These are phyloP conservation scores for Cordyceps militaris DNA, from an alignment of 2,329 filamentous ascomycete genomes.

Conservation along the genomic window DNA sequence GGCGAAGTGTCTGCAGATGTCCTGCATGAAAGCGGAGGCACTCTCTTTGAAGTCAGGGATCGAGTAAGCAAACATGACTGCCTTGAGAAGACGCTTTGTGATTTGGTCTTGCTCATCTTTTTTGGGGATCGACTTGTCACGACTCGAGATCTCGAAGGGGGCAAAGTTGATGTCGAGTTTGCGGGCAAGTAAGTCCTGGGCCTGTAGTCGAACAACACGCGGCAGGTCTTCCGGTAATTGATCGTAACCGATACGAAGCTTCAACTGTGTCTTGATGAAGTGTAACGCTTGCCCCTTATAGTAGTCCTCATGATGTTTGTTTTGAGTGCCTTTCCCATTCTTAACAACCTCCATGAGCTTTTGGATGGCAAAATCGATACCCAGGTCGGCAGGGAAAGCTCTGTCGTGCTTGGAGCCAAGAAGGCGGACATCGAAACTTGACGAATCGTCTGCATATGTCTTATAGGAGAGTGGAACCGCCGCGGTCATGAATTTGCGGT, in stretches of 20 bases:
- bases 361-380: slow-evolving; percentile 80
- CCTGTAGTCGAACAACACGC: slow-evolving; percentile 76
- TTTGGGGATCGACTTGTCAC: slow-evolving; percentile 77
- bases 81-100: slow-evolving; percentile 82
- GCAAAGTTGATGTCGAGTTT: slow-evolving; percentile 66
- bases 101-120: slow-evolving; percentile 76
- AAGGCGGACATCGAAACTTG: slow-evolving; percentile 82
- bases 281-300: slow-evolving; percentile 93
- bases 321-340: slow-evolving; percentile 41
- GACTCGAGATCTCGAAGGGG: slow-evolving; percentile 67
- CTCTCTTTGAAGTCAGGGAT: slow-evolving; percentile 72
- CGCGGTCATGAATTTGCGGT: slow-evolving; percentile 89
- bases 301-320: slow-evolving; percentile 64
- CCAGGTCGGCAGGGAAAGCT: slow-evolving; percentile 78
- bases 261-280: slow-evolving; percentile 80
- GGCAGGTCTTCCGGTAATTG: slow-evolving; percentile 84
- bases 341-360: slow-evolving; percentile 80
- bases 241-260: slow-evolving; percentile 83
- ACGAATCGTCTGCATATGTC: slow-evolving; percentile 76
- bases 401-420: slow-evolving; percentile 85
- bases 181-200: slow-evolving; percentile 70
- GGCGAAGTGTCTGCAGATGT: slow-evolving; percentile 83
- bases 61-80: slow-evolving; percentile 77
- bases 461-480: slow-evolving; percentile 79
- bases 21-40: slow-evolving; percentile 66